phyloP scores from a whole-genome alignment of 2,329 filamentous ascomycete species.

The Rhinocladiella mackenziei region DNA sequence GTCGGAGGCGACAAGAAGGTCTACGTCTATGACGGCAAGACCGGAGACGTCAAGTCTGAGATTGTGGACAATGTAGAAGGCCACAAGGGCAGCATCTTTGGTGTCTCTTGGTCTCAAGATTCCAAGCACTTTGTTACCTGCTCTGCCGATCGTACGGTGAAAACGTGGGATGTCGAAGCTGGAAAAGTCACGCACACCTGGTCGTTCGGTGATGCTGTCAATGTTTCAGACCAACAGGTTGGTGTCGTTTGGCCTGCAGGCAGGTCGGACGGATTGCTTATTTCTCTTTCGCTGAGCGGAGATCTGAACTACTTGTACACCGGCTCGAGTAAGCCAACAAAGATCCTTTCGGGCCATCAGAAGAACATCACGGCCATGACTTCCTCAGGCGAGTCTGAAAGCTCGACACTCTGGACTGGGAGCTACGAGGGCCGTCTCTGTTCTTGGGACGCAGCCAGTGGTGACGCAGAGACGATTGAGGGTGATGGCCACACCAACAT shows the following conservation, averaged over 20 bases:
- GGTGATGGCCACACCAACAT: slow-evolving; percentile 83
- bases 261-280: slow-evolving; percentile 78
- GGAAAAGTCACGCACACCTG: slow-evolving; percentile 76
- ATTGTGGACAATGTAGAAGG: slow-evolving; percentile 69
- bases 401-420: slow-evolving; percentile 70
- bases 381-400: slow-evolving; percentile 47
- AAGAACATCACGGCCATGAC: slow-evolving; percentile 81
- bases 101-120: slow-evolving; percentile 83
- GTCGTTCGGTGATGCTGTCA: slow-evolving; percentile 70
- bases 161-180: slow-evolving; percentile 84
- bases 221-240: slow-evolving; percentile 81
- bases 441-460: slow-evolving; percentile 73
- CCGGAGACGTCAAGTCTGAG: slow-evolving; percentile 72
- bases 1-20: slow-evolving; percentile 91
- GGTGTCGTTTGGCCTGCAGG: slow-evolving; percentile 86
- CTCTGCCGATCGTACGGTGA: slow-evolving; percentile 90
- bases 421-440: slow-evolving; percentile 87
- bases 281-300: slow-evolving; percentile 82
- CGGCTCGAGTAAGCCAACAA: slow-evolving; percentile 64
- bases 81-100: slow-evolving; percentile 90
- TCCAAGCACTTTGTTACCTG: slow-evolving; percentile 84
- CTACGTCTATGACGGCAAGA: slow-evolving; percentile 94
- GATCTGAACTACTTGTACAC: slow-evolving; percentile 84
- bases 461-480: slow-evolving; percentile 66
- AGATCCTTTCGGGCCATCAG: slow-evolving; percentile 79